phyloP scores from a whole-genome alignment of 2,329 filamentous ascomycete genomes.

The Paecilomyces variotii region DNA sequence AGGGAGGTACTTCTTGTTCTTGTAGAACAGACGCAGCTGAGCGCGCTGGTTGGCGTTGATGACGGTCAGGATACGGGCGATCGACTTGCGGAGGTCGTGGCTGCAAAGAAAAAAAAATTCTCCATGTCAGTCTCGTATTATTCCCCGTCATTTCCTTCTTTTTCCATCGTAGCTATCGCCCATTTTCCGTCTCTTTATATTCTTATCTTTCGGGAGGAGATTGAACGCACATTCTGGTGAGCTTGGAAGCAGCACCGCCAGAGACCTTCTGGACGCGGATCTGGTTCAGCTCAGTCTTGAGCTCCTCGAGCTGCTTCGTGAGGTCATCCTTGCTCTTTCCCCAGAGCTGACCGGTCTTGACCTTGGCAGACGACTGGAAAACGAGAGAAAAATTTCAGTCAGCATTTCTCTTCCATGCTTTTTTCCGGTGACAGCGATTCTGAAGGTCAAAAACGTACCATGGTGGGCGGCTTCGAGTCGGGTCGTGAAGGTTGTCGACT shows the following conservation, averaged over 20 bases:
- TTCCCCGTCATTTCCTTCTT: slow-evolving; percentile 3
- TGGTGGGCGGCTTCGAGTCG: slow-evolving; percentile 34
- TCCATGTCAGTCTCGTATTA: slow-evolving; percentile 15
- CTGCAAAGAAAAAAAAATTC: slow-evolving; percentile 42
- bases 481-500: slow-evolving; percentile 39
- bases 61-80: slow-evolving; percentile 96
- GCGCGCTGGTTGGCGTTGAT: slow-evolving; percentile 99
- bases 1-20: slow-evolving; percentile 98
- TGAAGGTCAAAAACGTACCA: slow-evolving; percentile 27
- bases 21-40: slow-evolving; percentile 98
- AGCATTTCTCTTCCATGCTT: slow-evolving; percentile 7
- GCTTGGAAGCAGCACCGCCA: slow-evolving; percentile 84
- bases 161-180: neutral
- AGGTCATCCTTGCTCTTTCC: slow-evolving; percentile 99
- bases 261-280: slow-evolving; percentile 98
- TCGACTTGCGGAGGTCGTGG: slow-evolving; percentile 98
- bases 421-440: neutral
- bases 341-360: slow-evolving; percentile 97
- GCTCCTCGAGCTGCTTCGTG: slow-evolving; percentile 85
- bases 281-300: slow-evolving; percentile 94
- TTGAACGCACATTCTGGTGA: slow-evolving; percentile 84
- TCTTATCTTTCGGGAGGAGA: slow-evolving; percentile 1
- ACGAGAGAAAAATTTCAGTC: slow-evolving; percentile 13
- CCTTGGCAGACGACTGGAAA: slow-evolving; percentile 57
- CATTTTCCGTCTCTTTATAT: slow-evolving; percentile 3